Conservation (phyloP, 768 basidiomycete species). For the Fibroporia radiculosa region DNA sequence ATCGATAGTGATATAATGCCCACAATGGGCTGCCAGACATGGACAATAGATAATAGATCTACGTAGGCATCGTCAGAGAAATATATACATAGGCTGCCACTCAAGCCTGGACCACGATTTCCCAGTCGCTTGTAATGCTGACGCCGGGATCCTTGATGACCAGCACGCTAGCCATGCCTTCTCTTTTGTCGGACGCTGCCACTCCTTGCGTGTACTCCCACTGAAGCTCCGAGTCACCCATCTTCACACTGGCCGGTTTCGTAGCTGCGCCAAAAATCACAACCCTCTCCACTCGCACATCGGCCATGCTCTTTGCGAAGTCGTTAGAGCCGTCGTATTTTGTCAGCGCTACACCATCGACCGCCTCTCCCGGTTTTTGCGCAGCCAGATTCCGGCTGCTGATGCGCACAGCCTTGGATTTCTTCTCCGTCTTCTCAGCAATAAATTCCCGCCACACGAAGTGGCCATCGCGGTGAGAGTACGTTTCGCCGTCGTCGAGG, state of each 20-base stretch:
- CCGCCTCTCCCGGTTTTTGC: conserved; percentile 36
- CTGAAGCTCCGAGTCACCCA: conserved; percentile 44
- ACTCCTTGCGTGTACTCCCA: conserved; percentile 66
- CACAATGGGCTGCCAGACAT: too few species aligned
- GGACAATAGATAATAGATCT: too few species aligned
- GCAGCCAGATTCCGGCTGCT: conserved; percentile 48
- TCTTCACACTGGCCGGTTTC: conserved; percentile 55
- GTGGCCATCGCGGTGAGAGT: conserved; percentile 64
- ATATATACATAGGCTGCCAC: too few species aligned
- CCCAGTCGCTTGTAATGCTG: conserved; percentile 56
- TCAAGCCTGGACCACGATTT: conserved; percentile 28
- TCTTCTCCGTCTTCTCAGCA: conserved; percentile 41
- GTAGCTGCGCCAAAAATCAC: conserved; percentile 64
- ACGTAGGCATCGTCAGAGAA: too few species aligned
- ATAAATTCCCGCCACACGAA: conserved; percentile 77
- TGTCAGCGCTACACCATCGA: conserved; percentile 41
- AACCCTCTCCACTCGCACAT: conserved; percentile 77
- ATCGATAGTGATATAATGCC: too few species aligned
- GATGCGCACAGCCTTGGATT: conserved; percentile 37
- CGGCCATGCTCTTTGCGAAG: conserved; percentile 57
- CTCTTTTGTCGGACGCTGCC: conserved; percentile 46
- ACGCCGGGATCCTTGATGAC: conserved; percentile 71
- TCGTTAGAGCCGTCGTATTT: conserved; percentile 50
- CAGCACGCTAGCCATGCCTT: conserved; percentile 60
- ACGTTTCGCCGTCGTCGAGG: conserved; percentile 90